Percentiles rank a stretch among this genome's conserved stretches.
Conservation (phyloP, 202 grass and related monocot species). For the Hordeum pubiflorum region DNA sequence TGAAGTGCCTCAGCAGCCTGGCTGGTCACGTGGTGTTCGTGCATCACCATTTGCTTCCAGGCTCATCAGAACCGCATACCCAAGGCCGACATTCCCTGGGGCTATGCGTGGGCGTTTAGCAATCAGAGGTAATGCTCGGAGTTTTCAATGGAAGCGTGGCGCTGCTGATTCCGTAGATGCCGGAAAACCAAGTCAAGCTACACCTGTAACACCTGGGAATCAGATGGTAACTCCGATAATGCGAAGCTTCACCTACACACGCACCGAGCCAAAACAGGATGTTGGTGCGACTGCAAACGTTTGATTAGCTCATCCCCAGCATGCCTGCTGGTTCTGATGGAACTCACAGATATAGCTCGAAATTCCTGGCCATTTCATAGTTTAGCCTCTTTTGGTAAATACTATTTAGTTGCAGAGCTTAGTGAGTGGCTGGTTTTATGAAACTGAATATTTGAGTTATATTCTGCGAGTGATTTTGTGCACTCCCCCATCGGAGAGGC, state of each 20-base stretch:
- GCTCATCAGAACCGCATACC: conserved; percentile 50
- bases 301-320: conserved; percentile 17
- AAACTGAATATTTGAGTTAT: conserved; percentile 23
- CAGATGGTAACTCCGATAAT: conserved; percentile 22
- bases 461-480: conserved; percentile 16
- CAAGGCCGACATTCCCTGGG: conserved; percentile 41
- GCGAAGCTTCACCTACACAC: conserved; percentile 82
- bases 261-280: conserved; percentile 51
- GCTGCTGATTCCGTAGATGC: conserved; percentile 17
- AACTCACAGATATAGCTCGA: conserved; percentile 26
- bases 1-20: conserved; percentile 47
- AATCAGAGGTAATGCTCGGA: conserved; percentile 56
- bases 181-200: conserved; percentile 25
- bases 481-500: neutral
- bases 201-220: conserved; percentile 22
- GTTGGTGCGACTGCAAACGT: conserved; percentile 31
- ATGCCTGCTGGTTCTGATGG: conserved; percentile 35
- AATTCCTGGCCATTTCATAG: conserved; percentile 10
- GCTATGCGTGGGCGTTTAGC: conserved; percentile 34
- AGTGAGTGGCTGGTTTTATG: conserved; percentile 30
- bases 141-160: conserved; percentile 85
- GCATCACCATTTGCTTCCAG: conserved; percentile 49
- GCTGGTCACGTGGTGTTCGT: conserved; percentile 34
- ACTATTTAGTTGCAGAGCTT: conserved; percentile 37
- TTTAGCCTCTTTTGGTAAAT: conserved; percentile 39